Percentiles rank a stretch among this genome's conserved stretches.
phyloP scores from a whole-genome alignment of 2,329 filamentous ascomycete species.

The Botryotinia convoluta region DNA sequence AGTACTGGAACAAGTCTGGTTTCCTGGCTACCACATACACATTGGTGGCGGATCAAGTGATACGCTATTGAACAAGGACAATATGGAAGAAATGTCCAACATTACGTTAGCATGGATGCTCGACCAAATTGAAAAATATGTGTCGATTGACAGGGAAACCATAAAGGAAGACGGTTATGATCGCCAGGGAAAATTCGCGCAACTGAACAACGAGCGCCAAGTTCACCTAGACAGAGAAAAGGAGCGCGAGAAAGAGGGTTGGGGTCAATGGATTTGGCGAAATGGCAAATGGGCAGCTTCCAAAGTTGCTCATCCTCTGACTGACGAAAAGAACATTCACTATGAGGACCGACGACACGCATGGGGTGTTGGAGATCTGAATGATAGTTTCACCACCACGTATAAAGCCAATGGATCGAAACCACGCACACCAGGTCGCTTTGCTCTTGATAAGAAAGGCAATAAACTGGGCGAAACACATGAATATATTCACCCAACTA shows the following conservation, averaged over 20 bases:
- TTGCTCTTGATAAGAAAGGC: neutral
- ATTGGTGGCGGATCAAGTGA: conserved; percentile 25
- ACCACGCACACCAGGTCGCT: conserved; percentile 4
- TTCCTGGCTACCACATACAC: conserved; percentile 29
- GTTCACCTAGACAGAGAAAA: neutral
- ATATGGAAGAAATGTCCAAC: conserved; percentile 15
- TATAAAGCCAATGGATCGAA: neutral
- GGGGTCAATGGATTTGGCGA: neutral
- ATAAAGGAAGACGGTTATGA: neutral
- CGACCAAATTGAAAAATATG: conserved; percentile 15
- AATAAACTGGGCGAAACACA: neutral
- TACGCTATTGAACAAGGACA: conserved; percentile 11
- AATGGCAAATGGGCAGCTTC: neutral
- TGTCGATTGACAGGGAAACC: neutral
- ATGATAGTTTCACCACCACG: neutral
- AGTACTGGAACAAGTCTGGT: conserved; percentile 30
- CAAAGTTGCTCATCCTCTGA: neutral
- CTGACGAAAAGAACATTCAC: neutral
- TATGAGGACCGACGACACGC: neutral
- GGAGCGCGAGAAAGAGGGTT: neutral
- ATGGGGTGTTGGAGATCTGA: neutral
- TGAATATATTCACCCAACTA: conserved; percentile 5
- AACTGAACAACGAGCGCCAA: neutral
- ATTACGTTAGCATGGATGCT: conserved; percentile 30
- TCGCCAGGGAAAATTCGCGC: neutral